Evolutionary conservation across 768 basidiomycete species (phyloP).

Genomic region (Suillus tomentosus): DNA sequence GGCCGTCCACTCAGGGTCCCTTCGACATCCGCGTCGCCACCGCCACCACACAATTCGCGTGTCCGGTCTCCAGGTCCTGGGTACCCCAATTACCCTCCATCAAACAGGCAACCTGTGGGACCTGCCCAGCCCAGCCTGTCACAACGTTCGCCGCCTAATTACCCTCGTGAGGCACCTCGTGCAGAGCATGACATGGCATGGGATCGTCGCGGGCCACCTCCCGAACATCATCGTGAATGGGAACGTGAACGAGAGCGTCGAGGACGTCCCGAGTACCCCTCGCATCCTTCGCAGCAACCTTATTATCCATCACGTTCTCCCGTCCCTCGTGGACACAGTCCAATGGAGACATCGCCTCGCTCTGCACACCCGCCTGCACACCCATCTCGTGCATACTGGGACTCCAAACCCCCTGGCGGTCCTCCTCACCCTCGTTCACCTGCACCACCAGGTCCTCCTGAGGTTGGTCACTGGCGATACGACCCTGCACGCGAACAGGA

Average conservation of each 20-base stretch:
- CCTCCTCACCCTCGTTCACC: constrained; percentile 34
- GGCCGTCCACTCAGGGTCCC: constrained; percentile 51
- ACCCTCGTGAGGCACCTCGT: constrained; percentile 52
- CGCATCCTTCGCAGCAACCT: constrained; percentile 32
- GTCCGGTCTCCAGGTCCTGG: constrained; percentile 53
- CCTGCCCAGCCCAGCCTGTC: constrained; percentile 49
- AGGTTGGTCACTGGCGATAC: constrained; percentile 54
- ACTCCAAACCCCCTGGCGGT: constrained; percentile 50
- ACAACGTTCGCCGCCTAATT: constrained; percentile 64
- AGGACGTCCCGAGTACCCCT: constrained; percentile 41
- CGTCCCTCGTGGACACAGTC: constrained; percentile 45
- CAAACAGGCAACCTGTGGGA: constrained; percentile 49
- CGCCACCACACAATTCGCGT: constrained; percentile 45
- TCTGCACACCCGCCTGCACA: constrained; percentile 43
- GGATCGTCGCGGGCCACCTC: constrained; percentile 57
- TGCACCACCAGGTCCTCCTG: constrained; percentile 39
- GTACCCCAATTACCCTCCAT: constrained; percentile 50
- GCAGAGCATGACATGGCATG: constrained; percentile 58
- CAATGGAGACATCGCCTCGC: constrained; percentile 65
- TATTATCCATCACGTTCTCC: constrained; percentile 39
- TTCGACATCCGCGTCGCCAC: constrained; percentile 64
- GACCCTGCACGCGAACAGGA: constrained; percentile 61
- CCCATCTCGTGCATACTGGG: constrained; percentile 54
- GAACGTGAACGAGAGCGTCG: constrained; percentile 42
- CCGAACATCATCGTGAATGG: constrained; percentile 54